Evolutionary conservation across 768 basidiomycete species (phyloP).

Genomic region (Asterophora lycoperdoides): DNA sequence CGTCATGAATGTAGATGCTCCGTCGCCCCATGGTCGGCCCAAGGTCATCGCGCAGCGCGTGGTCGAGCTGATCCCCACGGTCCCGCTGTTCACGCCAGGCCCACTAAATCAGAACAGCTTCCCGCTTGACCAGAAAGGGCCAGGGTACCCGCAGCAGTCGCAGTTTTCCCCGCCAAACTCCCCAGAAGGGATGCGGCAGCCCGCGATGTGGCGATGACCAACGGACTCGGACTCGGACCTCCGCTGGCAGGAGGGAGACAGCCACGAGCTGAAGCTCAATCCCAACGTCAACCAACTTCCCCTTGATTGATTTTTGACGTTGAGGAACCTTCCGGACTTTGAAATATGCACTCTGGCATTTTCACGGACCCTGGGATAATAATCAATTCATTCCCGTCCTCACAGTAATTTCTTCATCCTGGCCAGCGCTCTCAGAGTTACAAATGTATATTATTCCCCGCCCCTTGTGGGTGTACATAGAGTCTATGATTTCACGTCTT

Average conservation of each 20-base stretch:
- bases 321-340: no score
- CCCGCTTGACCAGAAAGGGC: conserved; percentile 5
- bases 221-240: neutral
- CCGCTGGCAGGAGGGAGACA: no score
- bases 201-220: conserved; percentile 4
- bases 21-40: conserved; percentile 31
- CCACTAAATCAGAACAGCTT: conserved; percentile 1
- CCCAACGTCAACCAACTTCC: no score
- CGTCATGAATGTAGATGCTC: conserved; percentile 71
- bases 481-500: conserved; percentile 6
- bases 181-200: conserved; percentile 10
- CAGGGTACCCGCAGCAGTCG: conserved; percentile 6
- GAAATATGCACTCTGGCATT: no score
- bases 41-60: conserved; percentile 67
- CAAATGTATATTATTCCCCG: conserved; percentile 11
- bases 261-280: no score
- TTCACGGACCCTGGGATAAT: neutral
- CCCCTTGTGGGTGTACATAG: conserved; percentile 6
- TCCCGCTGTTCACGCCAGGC: conserved; percentile 57
- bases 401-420: no score
- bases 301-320: no score
- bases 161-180: conserved; percentile 17
- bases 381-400: no score
- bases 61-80: conserved; percentile 74
- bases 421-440: no score